These are phyloP conservation scores for Suillus sp. DNA, from an alignment of 768 basidiomycete species.

Conservation along the genomic window DNA sequence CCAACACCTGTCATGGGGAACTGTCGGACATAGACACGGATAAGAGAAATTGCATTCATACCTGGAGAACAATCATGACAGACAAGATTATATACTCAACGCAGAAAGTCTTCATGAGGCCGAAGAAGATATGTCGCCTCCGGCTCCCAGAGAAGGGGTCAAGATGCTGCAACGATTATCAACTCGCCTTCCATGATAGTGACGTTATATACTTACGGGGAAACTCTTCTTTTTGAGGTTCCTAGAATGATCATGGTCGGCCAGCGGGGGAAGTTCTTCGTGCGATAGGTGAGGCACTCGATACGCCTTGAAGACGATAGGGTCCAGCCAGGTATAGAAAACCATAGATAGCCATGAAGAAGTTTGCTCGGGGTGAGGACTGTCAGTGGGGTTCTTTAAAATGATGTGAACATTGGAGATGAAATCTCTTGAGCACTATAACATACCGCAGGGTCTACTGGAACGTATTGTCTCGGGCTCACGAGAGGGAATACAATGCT, in stretches of 20 bases:
- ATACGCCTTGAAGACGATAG: slow-evolving; percentile 46
- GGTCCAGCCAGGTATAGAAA: slow-evolving; percentile 57
- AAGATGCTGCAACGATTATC: slow-evolving; percentile 24
- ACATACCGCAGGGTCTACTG: slow-evolving; percentile 46
- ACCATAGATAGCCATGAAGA: slow-evolving; percentile 38
- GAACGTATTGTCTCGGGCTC: slow-evolving; percentile 58
- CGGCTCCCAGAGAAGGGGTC: slow-evolving; percentile 24
- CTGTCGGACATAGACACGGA: background rate
- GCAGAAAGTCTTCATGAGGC: slow-evolving; percentile 19
- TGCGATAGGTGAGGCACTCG: slow-evolving; percentile 45
- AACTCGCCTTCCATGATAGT: background rate
- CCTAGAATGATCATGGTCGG: slow-evolving; percentile 46
- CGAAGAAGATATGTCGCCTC: slow-evolving; percentile 20
- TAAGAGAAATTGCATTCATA: background rate
- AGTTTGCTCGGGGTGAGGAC: slow-evolving; percentile 43
- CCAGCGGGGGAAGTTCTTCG: slow-evolving; percentile 47
- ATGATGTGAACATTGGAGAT: background rate
- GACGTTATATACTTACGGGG: slow-evolving; percentile 26
- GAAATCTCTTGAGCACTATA: background rate
- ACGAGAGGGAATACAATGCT: slow-evolving; percentile 54
- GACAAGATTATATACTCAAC: slow-evolving; percentile 14
- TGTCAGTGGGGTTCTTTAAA: slow-evolving; percentile 24
- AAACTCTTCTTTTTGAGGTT: slow-evolving; percentile 37
- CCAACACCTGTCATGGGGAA: slow-evolving; percentile 16
- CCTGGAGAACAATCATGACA: slow-evolving; percentile 14